Evolutionary conservation across 352 stramenopile species (phyloP), one percentile per base, ranked within the genome.

Genomic region (Chrysophaeum taylorii): DNA sequence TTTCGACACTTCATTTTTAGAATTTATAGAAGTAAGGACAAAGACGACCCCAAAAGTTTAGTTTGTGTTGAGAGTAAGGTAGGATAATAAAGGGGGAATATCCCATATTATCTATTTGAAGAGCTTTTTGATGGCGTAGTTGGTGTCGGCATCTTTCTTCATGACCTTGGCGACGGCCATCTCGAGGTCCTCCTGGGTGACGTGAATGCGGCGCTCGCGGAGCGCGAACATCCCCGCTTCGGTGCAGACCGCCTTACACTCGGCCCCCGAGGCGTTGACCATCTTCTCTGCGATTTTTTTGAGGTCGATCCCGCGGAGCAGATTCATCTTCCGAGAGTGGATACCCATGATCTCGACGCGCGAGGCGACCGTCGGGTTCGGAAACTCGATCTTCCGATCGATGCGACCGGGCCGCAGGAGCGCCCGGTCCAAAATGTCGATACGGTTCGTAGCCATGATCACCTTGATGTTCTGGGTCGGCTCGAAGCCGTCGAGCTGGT

Each of bases 101-200:
- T n/a, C n/a, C n/a, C n/a, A n/a, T n/a, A n/a, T n/a, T n/a, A n/a
- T n/a, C 48, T 45, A 66, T 36, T 66, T 66, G 14, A 27, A 66
- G 33, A 66, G 57, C 35, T 66, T 66, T n/a, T 66, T 66, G 57
- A 69, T 50, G 38, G 69, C 41, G 66, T 71, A 37, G 82, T 90
- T 90, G 74, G 88, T 83, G 75, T 99, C 96, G 64, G 87, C 91
- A 75, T 99, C 95, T 85, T 99, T 99, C 93, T 99, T 99, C 94
- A 98, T 99, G 70, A 99, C 96, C 88, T 99, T 99, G 64, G 90
- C 96, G 31, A 98, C 94, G 15, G 95, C 94, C 94, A 99, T 99
- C 81, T 98, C 94, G 81, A 99, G 99, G 84, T 99, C 94, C 84
- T 99, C 94, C 79, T 99, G 95, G 33, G 95, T 99, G 31, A 99